Percentiles rank a stretch among this genome's conserved stretches.
Conservation (phyloP, 2,329 filamentous ascomycete genomes). For the Aurifilum marmelostoma region DNA sequence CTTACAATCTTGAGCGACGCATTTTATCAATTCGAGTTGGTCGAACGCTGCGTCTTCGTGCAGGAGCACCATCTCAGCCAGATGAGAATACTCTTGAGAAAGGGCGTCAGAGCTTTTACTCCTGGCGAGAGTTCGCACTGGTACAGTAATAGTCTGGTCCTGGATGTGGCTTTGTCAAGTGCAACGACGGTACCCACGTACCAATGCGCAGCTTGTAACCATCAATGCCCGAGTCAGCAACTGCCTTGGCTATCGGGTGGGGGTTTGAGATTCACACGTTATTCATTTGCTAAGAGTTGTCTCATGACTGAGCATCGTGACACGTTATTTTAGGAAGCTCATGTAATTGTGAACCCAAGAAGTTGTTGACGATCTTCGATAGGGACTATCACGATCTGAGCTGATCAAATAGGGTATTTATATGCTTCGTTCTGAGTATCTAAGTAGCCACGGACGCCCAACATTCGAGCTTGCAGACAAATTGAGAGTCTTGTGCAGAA, state of each 20-base stretch:
- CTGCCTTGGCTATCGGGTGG: neutral
- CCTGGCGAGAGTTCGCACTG: neutral
- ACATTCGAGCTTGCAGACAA: neutral
- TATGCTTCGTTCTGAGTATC: too few species aligned
- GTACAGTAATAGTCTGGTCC: neutral
- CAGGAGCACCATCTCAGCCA: neutral
- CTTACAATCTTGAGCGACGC: neutral
- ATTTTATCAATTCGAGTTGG: neutral
- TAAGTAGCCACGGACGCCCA: too few species aligned
- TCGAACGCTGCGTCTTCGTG: neutral
- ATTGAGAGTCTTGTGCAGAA: neutral
- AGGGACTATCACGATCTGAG: neutral
- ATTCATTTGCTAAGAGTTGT: neutral
- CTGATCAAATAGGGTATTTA: too few species aligned
- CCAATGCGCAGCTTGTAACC: neutral
- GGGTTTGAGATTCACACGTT: neutral
- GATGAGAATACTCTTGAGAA: neutral
- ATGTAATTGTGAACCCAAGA: neutral
- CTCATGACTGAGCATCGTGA: neutral
- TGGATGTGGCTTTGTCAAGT: neutral
- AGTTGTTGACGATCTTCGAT: neutral
- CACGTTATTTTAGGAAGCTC: neutral
- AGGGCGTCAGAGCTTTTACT: neutral
- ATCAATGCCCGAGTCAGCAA: conserved; percentile 1
- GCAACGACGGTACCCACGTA: neutral